A percentile compares a stretch with the other conserved stretches of the same genome.
Conservation (phyloP, 202 grass and related monocot species). For the Sporobolus alterniflorus region DNA sequence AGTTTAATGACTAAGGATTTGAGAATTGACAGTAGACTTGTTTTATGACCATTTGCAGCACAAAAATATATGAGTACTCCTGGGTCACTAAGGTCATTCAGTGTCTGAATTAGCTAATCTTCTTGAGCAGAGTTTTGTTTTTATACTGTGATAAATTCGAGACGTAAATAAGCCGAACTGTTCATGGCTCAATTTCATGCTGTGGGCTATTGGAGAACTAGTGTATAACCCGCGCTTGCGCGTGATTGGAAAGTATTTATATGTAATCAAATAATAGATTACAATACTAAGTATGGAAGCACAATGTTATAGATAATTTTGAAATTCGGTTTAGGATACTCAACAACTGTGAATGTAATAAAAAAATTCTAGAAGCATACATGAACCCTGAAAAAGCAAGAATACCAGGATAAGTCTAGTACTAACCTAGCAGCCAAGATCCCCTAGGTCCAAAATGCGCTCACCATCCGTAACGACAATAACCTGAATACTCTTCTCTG, state of each 20-base stretch:
- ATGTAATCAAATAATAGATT: no score
- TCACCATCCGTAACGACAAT: conserved; percentile 94
- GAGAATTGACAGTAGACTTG: conserved; percentile 8
- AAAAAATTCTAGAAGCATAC: conserved; percentile 9
- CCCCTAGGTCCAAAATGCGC: conserved; percentile 89
- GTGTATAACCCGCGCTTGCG: no score
- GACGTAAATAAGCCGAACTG: background rate
- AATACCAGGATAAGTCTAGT: background rate
- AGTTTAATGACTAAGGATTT: conserved; percentile 12
- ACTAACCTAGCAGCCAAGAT: conserved; percentile 92
- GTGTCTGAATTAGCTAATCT: background rate
- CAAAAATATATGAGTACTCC: background rate
- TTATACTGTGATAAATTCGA: background rate
- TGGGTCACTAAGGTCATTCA: background rate
- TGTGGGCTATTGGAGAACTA: background rate
- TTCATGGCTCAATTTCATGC: background rate
- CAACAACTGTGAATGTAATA: background rate
- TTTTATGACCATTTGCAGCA: background rate
- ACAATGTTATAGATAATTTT: no score
- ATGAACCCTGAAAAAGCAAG: background rate
- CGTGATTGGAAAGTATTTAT: no score
- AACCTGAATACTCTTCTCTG: conserved; percentile 93
- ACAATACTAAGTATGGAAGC: no score
- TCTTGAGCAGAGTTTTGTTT: background rate
- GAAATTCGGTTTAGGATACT: no score